Base-by-base conservation (phyloP, 2,329 filamentous ascomycete species). In the Fusarium anthophilum region DNA sequence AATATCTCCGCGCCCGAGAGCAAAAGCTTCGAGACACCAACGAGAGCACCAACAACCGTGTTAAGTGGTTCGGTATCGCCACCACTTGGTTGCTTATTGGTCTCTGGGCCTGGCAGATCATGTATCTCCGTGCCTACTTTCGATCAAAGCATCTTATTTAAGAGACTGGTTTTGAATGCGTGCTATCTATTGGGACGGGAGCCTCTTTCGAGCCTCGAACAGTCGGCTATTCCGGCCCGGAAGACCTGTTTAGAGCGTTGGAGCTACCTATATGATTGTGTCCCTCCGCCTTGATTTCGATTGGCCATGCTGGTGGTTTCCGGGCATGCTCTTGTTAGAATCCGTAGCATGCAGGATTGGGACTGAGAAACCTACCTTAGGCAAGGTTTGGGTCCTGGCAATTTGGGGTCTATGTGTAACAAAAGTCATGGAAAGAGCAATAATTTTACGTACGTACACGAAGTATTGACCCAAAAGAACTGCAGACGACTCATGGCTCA, bases 51-150 rank as follows among this genome's bases (percentile, higher is more conserved):
- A 99, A 99, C 86, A 96, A 93, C 85, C 91, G 96, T 68, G 96
- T 99, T 80, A 99, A 98, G 88, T 98, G 94, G 95, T 99, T 99
- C 84, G 96, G 96, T 55, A 91, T 98, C 82, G 91, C 92, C 75
- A 98, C 96, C 35, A 98, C 98, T 86, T 93, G 94, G 72, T 92
- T 98, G 87, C 86, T 99, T 78, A 87, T 98, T 76, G 94, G 90
- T 39, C 87, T 99, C 78, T 97, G 96, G 83, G 95, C 87, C 47
- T 99, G 96, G 96, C 96, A 99, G 91, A 94, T 99, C 81, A 91
- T 99, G 82, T 99, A 99, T 85, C 88, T 99, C 84, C 90, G 96
- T 82, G 95, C 96, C 74, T 99, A 99, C 88, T 99, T 99, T 89
- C 91, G 95, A 88, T 83, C 82, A 63, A 84, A 84, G 81, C 82